Base-by-base conservation (phyloP, 352 stramenopile species). In the Phytophthora pluvialis region DNA sequence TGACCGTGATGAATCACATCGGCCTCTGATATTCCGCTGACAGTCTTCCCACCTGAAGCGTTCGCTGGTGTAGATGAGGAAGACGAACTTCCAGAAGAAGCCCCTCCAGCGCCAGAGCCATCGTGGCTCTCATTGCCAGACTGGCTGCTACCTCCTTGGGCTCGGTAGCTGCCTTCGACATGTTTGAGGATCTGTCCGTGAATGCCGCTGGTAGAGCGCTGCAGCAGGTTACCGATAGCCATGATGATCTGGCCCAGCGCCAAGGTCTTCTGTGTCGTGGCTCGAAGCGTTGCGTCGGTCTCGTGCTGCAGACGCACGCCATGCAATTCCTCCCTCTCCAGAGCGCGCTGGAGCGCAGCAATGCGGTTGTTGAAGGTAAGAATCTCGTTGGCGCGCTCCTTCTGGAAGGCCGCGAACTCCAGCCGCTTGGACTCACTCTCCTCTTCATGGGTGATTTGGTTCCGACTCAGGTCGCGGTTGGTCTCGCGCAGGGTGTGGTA, bases 301-400 rank as follows among this genome's bases (percentile, higher is more conserved):
- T 97, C 90, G 46, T 96, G 86, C 65, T 98, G 90, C 32, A 97
- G 57, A 1, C 85, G 78, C 8, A 96, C 80, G 18, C 83, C 86
- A 6, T 78, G 73, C 5, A 83, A 60, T 54, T 96, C 89, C 31
- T 83, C 81, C 3, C 57, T 70, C 58, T 97, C 89, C 0, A 97
- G 67, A 38, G 84, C 76, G 12, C 91, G 78, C 57, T 98, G 90
- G 12, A 98, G 49, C 9, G 82, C 84, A 8, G 90, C 90, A 64
- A 98, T 95, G 55, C 83, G 78, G 70, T 98, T 98, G 77, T 97
- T 97, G 44, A 88, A 90, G 46, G 90, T 96, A 6, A 98, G 69
- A n/a, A 98, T 95, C 50, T 98, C 92, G 53, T 98, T 98, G 7
- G 86, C 81, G 29, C 86, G 82, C 60, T 97, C 89, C 55, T 97